Conservation (phyloP, 2,329 filamentous ascomycete genomes). For the Alternaria sp. region DNA sequence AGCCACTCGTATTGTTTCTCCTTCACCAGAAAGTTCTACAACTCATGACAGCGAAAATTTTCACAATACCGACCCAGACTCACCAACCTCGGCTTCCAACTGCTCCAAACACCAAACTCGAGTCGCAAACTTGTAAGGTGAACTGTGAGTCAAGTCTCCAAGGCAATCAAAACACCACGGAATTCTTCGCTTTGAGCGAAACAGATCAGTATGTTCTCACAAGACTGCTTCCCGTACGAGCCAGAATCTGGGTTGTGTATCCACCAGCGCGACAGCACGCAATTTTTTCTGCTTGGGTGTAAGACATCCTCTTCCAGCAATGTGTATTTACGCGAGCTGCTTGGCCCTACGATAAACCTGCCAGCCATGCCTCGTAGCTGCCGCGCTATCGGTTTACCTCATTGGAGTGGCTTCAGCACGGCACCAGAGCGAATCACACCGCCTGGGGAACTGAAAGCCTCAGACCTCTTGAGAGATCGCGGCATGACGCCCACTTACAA, state of each 20-base stretch:
- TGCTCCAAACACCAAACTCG: slow-evolving; percentile 4
- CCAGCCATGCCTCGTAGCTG: slow-evolving; percentile 23
- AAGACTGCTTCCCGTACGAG: slow-evolving; percentile 17
- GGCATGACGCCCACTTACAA: slow-evolving; percentile 27
- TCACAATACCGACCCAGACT: neutral
- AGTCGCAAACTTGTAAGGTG: slow-evolving; percentile 6
- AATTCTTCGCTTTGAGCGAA: slow-evolving; percentile 6
- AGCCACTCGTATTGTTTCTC: slow-evolving; percentile 17
- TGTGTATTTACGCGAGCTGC: slow-evolving; percentile 18
- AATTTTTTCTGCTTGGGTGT: slow-evolving; percentile 7
- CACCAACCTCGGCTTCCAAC: slow-evolving; percentile 13
- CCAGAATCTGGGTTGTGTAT: slow-evolving; percentile 1
- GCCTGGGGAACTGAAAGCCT: slow-evolving; percentile 29
- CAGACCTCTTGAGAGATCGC: slow-evolving; percentile 27
- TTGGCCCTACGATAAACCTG: slow-evolving; percentile 18
- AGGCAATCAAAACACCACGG: neutral
- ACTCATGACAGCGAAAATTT: neutral
- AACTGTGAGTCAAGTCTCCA: neutral
- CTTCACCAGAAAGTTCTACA: neutral
- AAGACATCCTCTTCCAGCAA: neutral
- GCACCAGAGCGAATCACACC: slow-evolving; percentile 8
- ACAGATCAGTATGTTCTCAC: slow-evolving; percentile 16
- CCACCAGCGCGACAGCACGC: slow-evolving; percentile 6
- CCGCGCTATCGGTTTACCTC: slow-evolving; percentile 25
- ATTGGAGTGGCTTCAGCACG: slow-evolving; percentile 32